Evolutionary conservation across 352 stramenopile genomes (phyloP), one percentile per base, ranked within the genome.

Genomic region (Globisporangium emineosum): DNA sequence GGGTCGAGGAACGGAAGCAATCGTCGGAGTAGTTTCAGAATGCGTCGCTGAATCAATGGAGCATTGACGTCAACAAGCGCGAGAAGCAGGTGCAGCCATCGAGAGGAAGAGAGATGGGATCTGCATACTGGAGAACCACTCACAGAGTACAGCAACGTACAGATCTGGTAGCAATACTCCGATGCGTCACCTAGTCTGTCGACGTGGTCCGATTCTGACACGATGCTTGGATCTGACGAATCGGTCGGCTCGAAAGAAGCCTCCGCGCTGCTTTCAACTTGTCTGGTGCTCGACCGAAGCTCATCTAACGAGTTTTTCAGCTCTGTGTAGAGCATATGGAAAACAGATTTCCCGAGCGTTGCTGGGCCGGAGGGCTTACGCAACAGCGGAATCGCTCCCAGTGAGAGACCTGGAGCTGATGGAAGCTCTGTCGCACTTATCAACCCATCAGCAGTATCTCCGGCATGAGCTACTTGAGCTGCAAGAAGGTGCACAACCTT

Each of bases 151-250:
- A 97, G 57, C 4, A 97, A 66, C 13, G 84, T 84, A 67, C 88
- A 94, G 52, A 97, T 94, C 61, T 97, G 89, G 63, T 94, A 96
- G 69, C 87, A 94, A 70, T 97, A 97, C 58, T 97, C 86, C 43
- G 87, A 77, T 29, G 86, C 79, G 58, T 94, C 87, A 37, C 70
- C 69, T 15, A 81, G 50, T 12, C 72, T 65, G 40, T 69, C 68
- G 37, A 67, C 52, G 43, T 70, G 70, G 13, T 77, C 78, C 9
- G 56, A 49, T 45, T 89, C 80, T 13, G 71, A 66, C 23, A 69
- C 60, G 5, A 59, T 75, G 53, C 77, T 83, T 7, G 77, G 73
- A 56, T 88, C 79, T 13, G 43, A 66, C 12, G 69, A 68, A 25
- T 86, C 78, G 3, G 61, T 77, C 30, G 79, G 78, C 35, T 88